Base-by-base conservation (phyloP, 306 rosid genomes). In the Vigna trinervia region DNA sequence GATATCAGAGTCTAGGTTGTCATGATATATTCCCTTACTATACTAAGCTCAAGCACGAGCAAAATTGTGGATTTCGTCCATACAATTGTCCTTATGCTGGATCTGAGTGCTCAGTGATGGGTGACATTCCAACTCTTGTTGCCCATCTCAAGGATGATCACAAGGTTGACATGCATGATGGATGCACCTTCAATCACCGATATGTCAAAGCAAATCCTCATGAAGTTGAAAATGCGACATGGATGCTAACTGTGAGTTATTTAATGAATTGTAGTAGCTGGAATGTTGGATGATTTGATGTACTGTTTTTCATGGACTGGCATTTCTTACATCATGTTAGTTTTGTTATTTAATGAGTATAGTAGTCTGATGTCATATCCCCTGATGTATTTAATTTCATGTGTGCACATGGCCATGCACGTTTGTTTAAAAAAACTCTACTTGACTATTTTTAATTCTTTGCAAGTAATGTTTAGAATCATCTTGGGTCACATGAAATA, bases 191-290 rank as follows among this genome's bases (percentile, higher is more conserved):
- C 81, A 95, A 92, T 71, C 97, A 95, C 80, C 89, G 96, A 78
- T 95, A 95, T 73, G 97, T 92, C 71, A 90, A 95, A 84, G 83
- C 97, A 80, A 89, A 92, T 80, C 94, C 99, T 68, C 85, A 86
- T 17, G 99, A 95, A 84, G 95, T 95, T 50, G 97, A 95, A 84
- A 95, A 92, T 54, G 97, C 99, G 51, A 92, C 97, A 64, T 92
- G 99, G 99, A 95, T 90, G 99, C 92, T 92, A 62, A 92, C 97
- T 17, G 99, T 95, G 84, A 77, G 93, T 78, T 32, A 67, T 54
- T 60, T 47, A 19, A 64, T 58, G 39, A 19, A 51, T 38, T 73
- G 39, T 6, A 68, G n/a, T 17, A 41, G 17, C 26, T 73, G 50
- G 46, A 61, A 30, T 26, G 34, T 54, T 46, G 64, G 22, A 47